phyloP scores from a whole-genome alignment of 306 rosid species.

The Senna siamea region DNA sequence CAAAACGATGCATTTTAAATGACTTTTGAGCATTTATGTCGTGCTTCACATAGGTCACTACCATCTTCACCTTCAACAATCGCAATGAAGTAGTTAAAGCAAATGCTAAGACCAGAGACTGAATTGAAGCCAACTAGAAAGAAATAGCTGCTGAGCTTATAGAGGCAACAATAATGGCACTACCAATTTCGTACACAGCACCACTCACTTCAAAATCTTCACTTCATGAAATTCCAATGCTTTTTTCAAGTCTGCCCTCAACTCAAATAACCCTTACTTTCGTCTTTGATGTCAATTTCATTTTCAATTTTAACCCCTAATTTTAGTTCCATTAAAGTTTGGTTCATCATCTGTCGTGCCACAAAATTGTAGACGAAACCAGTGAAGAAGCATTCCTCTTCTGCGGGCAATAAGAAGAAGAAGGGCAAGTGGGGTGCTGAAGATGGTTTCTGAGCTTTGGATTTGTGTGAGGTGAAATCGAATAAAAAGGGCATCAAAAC shows the following conservation, averaged over 20 bases:
- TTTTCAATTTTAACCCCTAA: constrained; percentile 30
- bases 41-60: too few species aligned
- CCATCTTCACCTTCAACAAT: too few species aligned
- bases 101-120: neutral
- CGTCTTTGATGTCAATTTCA: constrained; percentile 33
- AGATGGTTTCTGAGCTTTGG: constrained; percentile 41
- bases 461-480: constrained; percentile 48
- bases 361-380: constrained; percentile 61
- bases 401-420: constrained; percentile 43
- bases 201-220: neutral
- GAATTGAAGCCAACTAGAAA: neutral
- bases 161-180: constrained; percentile 1
- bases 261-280: neutral
- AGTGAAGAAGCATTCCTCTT: constrained; percentile 46
- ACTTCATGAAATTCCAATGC: constrained; percentile 1
- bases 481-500: too few species aligned
- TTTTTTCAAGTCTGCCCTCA: neutral
- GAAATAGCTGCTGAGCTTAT: neutral
- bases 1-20: too few species aligned
- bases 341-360: constrained; percentile 44
- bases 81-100: too few species aligned
- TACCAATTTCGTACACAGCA: neutral
- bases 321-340: constrained; percentile 6
- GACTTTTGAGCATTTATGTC: too few species aligned
- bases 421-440: constrained; percentile 47